These are phyloP conservation scores for Phanerochaete sordida DNA, from an alignment of 768 basidiomycete genomes.

Conservation along the genomic window DNA sequence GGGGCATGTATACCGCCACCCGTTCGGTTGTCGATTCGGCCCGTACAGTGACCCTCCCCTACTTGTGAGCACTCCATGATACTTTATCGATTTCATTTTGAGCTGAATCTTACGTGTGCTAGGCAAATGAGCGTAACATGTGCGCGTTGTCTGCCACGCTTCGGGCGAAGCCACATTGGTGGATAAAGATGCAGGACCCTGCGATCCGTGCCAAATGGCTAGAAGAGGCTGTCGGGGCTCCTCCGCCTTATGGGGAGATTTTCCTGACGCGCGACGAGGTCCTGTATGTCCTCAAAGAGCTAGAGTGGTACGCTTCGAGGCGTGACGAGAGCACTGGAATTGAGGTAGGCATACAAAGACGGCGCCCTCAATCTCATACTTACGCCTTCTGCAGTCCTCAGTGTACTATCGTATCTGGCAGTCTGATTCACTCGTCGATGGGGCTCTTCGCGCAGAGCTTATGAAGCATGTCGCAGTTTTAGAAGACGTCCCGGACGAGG, in stretches of 20 bases:
- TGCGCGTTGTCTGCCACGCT: not conserved
- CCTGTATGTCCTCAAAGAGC: not conserved
- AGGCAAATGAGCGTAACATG: not conserved
- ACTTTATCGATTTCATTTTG: not conserved
- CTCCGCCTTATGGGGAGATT: not conserved
- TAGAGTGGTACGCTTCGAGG: not conserved
- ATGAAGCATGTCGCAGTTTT: constrained; percentile 16
- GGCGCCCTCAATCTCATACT: not conserved
- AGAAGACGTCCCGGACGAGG: constrained; percentile 32
- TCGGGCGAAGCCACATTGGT: not conserved
- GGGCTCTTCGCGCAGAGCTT: not conserved
- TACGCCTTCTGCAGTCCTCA: not conserved
- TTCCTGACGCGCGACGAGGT: not conserved
- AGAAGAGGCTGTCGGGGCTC: not conserved
- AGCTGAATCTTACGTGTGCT: no score
- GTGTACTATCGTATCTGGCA: not conserved
- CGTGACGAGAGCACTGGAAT: not conserved
- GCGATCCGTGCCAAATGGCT: not conserved
- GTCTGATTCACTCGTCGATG: not conserved
- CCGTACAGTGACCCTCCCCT: not conserved
- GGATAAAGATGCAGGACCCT: not conserved
- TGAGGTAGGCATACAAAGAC: not conserved
- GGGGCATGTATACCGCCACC: not conserved
- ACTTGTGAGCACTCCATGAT: not conserved
- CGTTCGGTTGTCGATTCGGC: not conserved